These are phyloP conservation scores for Suillus cothurnatus DNA, from an alignment of 768 basidiomycete genomes.

Conservation along the genomic window DNA sequence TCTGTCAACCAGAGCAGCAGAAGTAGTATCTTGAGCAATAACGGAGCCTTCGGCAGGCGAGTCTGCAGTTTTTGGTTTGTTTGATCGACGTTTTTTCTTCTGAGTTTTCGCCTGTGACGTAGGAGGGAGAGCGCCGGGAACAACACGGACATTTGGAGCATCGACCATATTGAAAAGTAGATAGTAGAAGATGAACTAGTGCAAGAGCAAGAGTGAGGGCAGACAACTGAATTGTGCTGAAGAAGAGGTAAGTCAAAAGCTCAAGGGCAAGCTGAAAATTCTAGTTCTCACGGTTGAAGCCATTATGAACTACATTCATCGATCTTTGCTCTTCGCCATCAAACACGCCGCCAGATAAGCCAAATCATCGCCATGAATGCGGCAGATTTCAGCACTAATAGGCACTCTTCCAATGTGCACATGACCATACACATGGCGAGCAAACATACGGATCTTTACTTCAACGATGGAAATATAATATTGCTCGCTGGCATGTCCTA, in stretches of 20 bases:
- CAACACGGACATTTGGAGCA: slow-evolving; percentile 48
- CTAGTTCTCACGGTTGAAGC: slow-evolving; percentile 12
- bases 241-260: slow-evolving; percentile 2
- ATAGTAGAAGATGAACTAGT: slow-evolving; percentile 8
- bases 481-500: slow-evolving; percentile 58
- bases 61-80: slow-evolving; percentile 46
- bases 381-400: slow-evolving; percentile 52
- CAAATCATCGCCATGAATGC: slow-evolving; percentile 4
- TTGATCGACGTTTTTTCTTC: slow-evolving; percentile 68
- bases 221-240: not conserved
- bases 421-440: slow-evolving; percentile 30
- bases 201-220: slow-evolving; percentile 4
- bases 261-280: slow-evolving; percentile 13
- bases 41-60: slow-evolving; percentile 44
- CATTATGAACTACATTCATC: not conserved
- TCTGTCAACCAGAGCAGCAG: slow-evolving; percentile 50
- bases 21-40: slow-evolving; percentile 45
- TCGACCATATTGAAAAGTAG: slow-evolving; percentile 36
- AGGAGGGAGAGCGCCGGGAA: slow-evolving; percentile 79
- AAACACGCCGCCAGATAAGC: not conserved
- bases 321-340: not conserved
- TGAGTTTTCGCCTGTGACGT: slow-evolving; percentile 59
- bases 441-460: slow-evolving; percentile 57
- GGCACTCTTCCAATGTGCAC: slow-evolving; percentile 25
- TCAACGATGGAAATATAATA: slow-evolving; percentile 71